These are phyloP conservation scores for Roridomyces roridus DNA, from an alignment of 768 basidiomycete genomes.

Conservation along the genomic window DNA sequence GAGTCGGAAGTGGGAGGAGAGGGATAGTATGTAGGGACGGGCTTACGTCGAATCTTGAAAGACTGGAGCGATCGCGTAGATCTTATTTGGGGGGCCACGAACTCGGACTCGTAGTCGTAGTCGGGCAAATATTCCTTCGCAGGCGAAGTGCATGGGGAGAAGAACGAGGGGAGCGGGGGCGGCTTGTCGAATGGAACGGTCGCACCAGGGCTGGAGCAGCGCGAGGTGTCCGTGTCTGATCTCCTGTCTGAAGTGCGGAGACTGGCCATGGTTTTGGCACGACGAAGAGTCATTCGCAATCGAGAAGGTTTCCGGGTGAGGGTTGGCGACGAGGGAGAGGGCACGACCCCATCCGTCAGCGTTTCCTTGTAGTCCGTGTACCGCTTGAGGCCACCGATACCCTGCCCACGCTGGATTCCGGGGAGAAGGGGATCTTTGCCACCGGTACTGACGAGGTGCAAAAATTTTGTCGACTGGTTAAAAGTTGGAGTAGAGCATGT, in stretches of 20 bases:
- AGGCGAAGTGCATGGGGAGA: slow-evolving; percentile 8
- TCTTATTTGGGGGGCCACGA: not conserved
- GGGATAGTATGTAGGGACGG: slow-evolving; percentile 6
- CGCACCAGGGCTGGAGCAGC: slow-evolving; percentile 2
- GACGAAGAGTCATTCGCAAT: slow-evolving; percentile 2
- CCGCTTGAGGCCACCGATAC: not conserved
- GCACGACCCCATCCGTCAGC: no score
- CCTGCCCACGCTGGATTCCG: not conserved
- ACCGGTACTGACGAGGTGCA: not conserved
- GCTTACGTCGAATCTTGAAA: slow-evolving; percentile 19
- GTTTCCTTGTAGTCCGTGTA: no score
- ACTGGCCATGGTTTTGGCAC: not conserved
- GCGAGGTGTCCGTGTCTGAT: slow-evolving; percentile 2
- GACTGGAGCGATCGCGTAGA: no score
- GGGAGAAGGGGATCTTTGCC: not conserved
- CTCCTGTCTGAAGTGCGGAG: slow-evolving; percentile 11
- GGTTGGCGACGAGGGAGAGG: not conserved
- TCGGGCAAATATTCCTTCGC: slow-evolving; percentile 1
- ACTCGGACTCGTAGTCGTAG: not conserved
- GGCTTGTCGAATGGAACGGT: not conserved
- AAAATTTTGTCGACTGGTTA: slow-evolving; percentile 18
- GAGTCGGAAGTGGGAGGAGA: not conserved
- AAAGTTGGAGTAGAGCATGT: slow-evolving; percentile 15
- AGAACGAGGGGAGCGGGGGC: slow-evolving; percentile 6
- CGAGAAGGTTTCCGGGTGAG: slow-evolving; percentile 6